Conservation (phyloP, 306 rosid genomes). For the Acacia melanoxylon region DNA sequence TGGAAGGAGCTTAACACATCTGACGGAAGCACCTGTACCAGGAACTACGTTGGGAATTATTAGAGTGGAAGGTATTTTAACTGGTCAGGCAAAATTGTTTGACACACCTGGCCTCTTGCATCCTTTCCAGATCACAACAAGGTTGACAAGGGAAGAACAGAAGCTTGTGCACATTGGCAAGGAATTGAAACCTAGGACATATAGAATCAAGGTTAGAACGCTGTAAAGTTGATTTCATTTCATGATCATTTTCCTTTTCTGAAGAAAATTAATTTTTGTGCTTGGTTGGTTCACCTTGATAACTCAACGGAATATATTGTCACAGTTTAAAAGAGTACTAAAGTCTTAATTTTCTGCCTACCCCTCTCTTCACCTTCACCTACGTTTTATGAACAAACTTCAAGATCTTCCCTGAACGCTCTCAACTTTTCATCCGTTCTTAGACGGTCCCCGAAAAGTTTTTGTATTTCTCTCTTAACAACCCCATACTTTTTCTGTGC, state of each 20-base stretch:
- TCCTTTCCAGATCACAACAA: conserved; percentile 83
- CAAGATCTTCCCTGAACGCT: not conserved
- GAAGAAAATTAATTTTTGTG: not conserved
- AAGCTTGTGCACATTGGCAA: conserved; percentile 79
- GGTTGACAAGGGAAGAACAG: conserved; percentile 87
- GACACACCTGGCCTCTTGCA: conserved; percentile 94
- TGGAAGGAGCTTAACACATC: conserved; percentile 66
- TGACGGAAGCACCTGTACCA: conserved; percentile 94
- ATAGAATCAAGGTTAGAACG: conserved; percentile 75
- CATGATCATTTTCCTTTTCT: not conserved
- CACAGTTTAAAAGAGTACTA: not conserved
- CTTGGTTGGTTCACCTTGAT: not conserved
- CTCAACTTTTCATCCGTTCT: not conserved
- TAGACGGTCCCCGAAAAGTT: not conserved
- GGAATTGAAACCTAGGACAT: conserved; percentile 95
- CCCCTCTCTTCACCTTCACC: not conserved
- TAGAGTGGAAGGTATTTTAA: conserved; percentile 89
- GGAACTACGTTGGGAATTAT: conserved; percentile 94
- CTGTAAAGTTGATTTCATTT: conserved; percentile 11
- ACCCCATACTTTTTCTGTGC: not conserved
- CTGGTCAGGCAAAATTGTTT: conserved; percentile 77
- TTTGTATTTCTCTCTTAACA: not conserved
- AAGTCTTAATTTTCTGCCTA: not conserved
- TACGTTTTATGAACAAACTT: not conserved
- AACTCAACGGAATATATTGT: not conserved